Evolutionary conservation across 1,139 yeast species (phyloP), one percentile per base, ranked within the genome.

Genomic region (Lodderomyces oxycetoniae): DNA sequence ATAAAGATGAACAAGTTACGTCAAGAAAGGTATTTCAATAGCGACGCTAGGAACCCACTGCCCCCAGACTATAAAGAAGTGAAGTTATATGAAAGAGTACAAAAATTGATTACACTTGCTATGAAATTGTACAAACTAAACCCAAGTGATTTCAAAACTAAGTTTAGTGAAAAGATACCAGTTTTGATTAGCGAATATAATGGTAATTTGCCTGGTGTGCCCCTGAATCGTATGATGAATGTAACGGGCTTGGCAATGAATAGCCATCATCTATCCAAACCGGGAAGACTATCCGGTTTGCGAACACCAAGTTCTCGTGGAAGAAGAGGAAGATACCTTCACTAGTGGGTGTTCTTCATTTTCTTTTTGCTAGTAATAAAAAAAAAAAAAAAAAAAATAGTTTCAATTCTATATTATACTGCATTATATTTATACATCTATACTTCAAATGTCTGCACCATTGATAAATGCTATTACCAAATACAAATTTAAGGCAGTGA

Each of bases 201-300:
- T 28, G 97, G 97, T 35, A 72, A 83, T 1, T 68, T 88, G 49
- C 96, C 96, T 1, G 87, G 87, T 0, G 71, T 36, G 39, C 60
- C 57, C 4, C 52, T 51, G 3, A 43, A 44, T 26, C 50, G 49
- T 34, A 32, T 35, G 12, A 34, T 44, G 3, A 34, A 36, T 26
- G 34, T 34, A 12, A 17, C 30, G 4, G 30, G 11, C 6, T 25
- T 14, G 12, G 24, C 4, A 24, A 4, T 22, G 12, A 22, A 14
- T 21, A n/a, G 19, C 5, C 13, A 24, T 11, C 16, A 22, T 16
- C 4, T 38, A 11, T 33, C 38, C 5, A 56, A 53, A 35, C 26
- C 57, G n/a, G 34, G 57, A 8, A 57, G 74, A 37, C 53, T 68
- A 36, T 67, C 72, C 12, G 63, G 63, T 33, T 59, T 67, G 22